Evolutionary conservation across 768 basidiomycete genomes (phyloP), one percentile per base, ranked within the genome.

Genomic region (Mycena capillaripes): DNA sequence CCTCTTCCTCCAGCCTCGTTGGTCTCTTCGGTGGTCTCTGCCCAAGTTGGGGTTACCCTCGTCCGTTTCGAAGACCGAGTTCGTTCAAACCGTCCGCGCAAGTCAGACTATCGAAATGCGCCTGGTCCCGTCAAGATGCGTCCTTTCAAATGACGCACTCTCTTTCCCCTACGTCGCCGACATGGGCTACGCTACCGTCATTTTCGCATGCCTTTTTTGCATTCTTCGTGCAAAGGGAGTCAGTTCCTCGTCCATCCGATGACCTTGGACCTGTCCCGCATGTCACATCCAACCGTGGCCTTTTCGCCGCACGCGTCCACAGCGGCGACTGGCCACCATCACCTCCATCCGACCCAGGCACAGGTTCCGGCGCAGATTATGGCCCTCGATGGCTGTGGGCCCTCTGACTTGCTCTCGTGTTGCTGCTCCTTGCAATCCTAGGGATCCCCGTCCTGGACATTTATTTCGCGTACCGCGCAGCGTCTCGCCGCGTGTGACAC

Each of bases 241-340:
- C 44, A 21, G 11, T 32, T 46, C 7, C n/a, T 36, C 7, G 12
- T 36, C 17, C 34, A n/a, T 19, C 42, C 42, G 16, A 42, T 17
- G 42, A 17, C 17, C 42, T 10, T 17, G 16, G 42, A 12, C 42
- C 42, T 16, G 42, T 10, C 42, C 17, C 17, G 17, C n/a, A n/a
- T n/a, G n/a, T n/a, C n/a, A n/a, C n/a, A n/a, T n/a, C n/a, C n/a
- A n/a, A n/a, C n/a, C n/a, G n/a, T n/a, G n/a, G n/a, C n/a, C n/a
- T n/a, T n/a, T n/a, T n/a, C n/a, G n/a, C n/a, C n/a, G n/a, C n/a
- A n/a, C n/a, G n/a, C n/a, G n/a, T n/a, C n/a, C n/a, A n/a, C n/a
- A n/a, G n/a, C n/a, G n/a, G n/a, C n/a, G 17, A 19, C 17, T 32
- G 21, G 17, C 44, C 42, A 82, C 60, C 60, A 14, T 48, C 60